Evolutionary conservation across 495 filamentous ascomycete species (phyloP), one percentile per base, ranked within the genome.

Genomic region (Stereocaulon alpinum): DNA sequence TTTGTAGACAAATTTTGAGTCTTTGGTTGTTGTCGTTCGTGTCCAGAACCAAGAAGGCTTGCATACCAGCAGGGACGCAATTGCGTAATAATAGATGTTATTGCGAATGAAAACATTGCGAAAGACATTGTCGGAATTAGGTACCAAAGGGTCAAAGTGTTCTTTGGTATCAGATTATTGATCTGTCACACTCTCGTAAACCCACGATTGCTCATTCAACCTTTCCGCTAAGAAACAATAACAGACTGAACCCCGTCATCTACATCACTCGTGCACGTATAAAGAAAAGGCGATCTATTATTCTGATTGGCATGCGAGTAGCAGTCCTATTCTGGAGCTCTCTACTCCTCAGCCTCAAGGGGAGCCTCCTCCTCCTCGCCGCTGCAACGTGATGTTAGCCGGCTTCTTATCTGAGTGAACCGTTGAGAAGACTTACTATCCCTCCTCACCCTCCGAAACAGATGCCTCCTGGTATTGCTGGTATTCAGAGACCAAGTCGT

Each of bases 381-480:
- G 48, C 48, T 6, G 27, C 10, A 30, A 22, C 20, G 12, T 12
- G 12, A 2, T 4, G 6, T 45, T 60, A n/a, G 40, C 30, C 22
- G n/a, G 6, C 40, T 30, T 42, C 30, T 7, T 43, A 50, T 44
- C 30, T 11, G 3, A 1, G 45, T 32, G 6, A 22, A 29, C 11
- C 20, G 29, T 2, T 30, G 24, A 30, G 5, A 11, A 47, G 27
- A 64, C 69, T 68, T 61, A 78, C 76, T 87, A 86, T 61, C 84
- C 83, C 71, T 87, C 84, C 74, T 87, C 84, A 59, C 77, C 82
- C 69, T 86, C 84, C 58, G 80, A 84, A 70, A 96, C 82, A 66
- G 88, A 88, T 69, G 93, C 93, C 71, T 99, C 93, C 82, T 99
- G 93, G 83, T 99, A 99, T 76, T 99, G 94, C 84, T 99, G 93